Evolutionary conservation across 169 alveolate species (phyloP).

Genomic region (Theileria orientalis): DNA sequence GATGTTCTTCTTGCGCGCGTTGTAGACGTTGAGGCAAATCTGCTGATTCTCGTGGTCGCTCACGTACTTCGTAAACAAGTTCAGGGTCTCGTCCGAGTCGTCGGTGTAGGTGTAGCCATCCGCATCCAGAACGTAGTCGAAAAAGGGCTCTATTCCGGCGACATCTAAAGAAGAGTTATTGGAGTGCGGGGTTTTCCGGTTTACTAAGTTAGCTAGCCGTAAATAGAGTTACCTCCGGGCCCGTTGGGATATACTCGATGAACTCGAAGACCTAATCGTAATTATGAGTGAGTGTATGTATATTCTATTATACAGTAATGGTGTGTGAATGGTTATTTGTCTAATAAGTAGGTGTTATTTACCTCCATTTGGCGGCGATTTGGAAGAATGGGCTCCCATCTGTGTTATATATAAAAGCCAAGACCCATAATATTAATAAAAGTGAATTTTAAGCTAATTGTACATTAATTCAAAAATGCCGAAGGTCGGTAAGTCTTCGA

Average conservation of each 20-base stretch:
- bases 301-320: too few relatives aligned
- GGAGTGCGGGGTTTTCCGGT: neutral
- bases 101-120: slow-evolving; percentile 63
- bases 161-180: slow-evolving; percentile 10
- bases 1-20: slow-evolving; percentile 64
- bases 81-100: slow-evolving; percentile 66
- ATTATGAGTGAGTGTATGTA: neutral
- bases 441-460: too few relatives aligned
- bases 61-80: slow-evolving; percentile 59
- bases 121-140: slow-evolving; percentile 72
- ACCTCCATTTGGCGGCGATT: slow-evolving; percentile 48
- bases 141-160: slow-evolving; percentile 73
- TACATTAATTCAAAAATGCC: too few relatives aligned
- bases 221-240: slow-evolving; percentile 41
- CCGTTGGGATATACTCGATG: slow-evolving; percentile 68
- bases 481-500: too few relatives aligned
- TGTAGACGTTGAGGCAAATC: slow-evolving; percentile 59
- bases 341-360: neutral
- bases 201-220: neutral
- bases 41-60: slow-evolving; percentile 60
- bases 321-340: neutral
- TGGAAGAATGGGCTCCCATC: slow-evolving; percentile 60
- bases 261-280: slow-evolving; percentile 53
- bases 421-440: neutral
- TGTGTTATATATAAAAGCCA: neutral